Base-by-base conservation (phyloP, 148 eudicot genomes). In the Hydrangea macrophylla region DNA sequence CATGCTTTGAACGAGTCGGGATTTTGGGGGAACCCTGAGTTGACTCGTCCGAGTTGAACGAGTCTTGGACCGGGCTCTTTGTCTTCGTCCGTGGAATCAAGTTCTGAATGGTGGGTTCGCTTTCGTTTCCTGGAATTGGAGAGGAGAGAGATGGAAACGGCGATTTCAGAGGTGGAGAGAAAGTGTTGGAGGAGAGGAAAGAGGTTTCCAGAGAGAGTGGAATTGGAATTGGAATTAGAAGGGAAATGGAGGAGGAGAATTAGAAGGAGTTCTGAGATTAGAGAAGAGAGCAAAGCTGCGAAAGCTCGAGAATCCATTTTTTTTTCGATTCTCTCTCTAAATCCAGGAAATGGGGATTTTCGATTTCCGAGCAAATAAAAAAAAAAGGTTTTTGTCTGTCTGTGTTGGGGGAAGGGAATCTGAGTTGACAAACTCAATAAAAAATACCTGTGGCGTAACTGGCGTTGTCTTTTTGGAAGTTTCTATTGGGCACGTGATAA, bases 281-380 rank as follows among this genome's bases (percentile, higher is more conserved):
- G 78, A 33, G 92, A 76, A n/a, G 92, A 92, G 15, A 92, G 82
- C 0, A 92, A 57, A 71, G 89, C 87, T 54, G 85, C 82, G 50
- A 89, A 70, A 62, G 80, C 60, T 9, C 79, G 77, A 60, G 87
- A 72, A 69, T 88, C 76, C 82, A 79, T 81, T 63, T 25, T 59
- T 5, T 54, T 22, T 53, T 2, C 39, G n/a, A 50, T 9, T 33
- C 13, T 45, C 7, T 39, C 22, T n/a, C n/a, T n/a, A n/a, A 11
- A 1, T 31, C 9, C 24, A 3, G 62, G 44, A 11, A 30, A 30
- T 58, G 12, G 35, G 71, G 1, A n/a, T n/a, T 7, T 58, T n/a
- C 27, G 39, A 30, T 9, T n/a, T 31, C 6, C 53, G 53, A 48
- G 53, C 53, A 2, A 48, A 48, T 5, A 15, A 48, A 42, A 22